Evolutionary conservation across 768 basidiomycete species (phyloP).

Genomic region (Xanthoconium stramineum): DNA sequence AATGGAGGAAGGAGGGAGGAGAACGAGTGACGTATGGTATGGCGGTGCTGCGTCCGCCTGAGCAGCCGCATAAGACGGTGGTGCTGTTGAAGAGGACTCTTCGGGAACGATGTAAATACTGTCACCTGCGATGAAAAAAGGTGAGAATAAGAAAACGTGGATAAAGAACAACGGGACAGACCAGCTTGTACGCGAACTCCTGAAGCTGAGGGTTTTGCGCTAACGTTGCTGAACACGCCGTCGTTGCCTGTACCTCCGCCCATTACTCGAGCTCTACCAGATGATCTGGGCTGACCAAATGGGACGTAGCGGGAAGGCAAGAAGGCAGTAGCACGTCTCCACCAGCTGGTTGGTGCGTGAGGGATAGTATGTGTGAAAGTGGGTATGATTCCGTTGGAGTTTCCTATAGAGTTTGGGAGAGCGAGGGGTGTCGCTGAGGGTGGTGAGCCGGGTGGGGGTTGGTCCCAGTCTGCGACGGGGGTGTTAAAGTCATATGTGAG

Average conservation of each 20-base stretch:
- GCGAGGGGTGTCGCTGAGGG: constrained; percentile 61
- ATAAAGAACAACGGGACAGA: constrained; percentile 1
- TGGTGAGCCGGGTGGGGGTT: constrained; percentile 81
- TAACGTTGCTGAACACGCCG: constrained; percentile 95
- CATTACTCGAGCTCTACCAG: constrained; percentile 33
- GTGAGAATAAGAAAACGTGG: neutral
- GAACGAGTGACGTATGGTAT: constrained; percentile 97
- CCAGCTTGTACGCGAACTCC: constrained; percentile 63
- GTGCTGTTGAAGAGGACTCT: constrained; percentile 75
- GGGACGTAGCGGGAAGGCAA: constrained; percentile 51
- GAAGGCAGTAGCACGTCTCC: constrained; percentile 54
- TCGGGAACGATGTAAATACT: constrained; percentile 78
- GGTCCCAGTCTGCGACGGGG: constrained; percentile 62
- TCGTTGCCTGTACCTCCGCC: constrained; percentile 76
- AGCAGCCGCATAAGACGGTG: constrained; percentile 90
- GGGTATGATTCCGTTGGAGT: constrained; percentile 71
- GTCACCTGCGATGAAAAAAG: constrained; percentile 47
- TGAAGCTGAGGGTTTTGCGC: constrained; percentile 68
- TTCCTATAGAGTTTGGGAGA: constrained; percentile 68
- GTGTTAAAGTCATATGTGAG: constrained; percentile 77
- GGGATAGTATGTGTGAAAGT: constrained; percentile 35
- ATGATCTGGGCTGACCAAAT: constrained; percentile 40
- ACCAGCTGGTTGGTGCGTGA: constrained; percentile 38
- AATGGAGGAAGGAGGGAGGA: constrained; percentile 55
- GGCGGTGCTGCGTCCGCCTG: constrained; percentile 95